Evolutionary conservation across 139 green algal species (phyloP).

Genomic region (Chlorella sp.): DNA sequence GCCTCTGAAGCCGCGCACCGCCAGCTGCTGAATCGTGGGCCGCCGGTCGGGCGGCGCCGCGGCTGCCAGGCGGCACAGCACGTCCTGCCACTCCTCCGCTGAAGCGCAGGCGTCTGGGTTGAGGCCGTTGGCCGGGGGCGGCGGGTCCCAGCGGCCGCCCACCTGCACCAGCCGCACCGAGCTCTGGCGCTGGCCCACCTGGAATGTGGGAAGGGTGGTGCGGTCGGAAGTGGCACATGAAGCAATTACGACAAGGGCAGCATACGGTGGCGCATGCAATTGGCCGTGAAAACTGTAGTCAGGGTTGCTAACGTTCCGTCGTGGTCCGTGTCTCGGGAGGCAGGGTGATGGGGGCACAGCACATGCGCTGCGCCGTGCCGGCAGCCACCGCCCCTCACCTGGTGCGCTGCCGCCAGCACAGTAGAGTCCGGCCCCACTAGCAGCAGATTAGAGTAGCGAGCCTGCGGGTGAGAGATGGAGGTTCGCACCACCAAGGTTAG

Average conservation of each 20-base stretch:
- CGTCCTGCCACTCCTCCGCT: constrained; percentile 48
- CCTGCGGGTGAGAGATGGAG: too few relatives aligned
- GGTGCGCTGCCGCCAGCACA: constrained; percentile 54
- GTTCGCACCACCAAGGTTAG: too few relatives aligned
- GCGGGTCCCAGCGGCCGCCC: constrained; percentile 67
- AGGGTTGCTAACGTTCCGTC: too few relatives aligned
- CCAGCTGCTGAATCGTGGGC: constrained; percentile 23
- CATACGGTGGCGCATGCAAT: too few relatives aligned
- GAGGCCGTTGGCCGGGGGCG: constrained; percentile 64
- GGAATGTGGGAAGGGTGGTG: not conserved
- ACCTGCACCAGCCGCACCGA: constrained; percentile 75
- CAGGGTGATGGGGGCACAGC: not conserved
- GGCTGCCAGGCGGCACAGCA: constrained; percentile 48
- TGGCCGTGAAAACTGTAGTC: too few relatives aligned
- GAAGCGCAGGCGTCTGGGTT: constrained; percentile 42
- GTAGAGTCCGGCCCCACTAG: constrained; percentile 49
- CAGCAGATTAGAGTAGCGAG: constrained; percentile 72
- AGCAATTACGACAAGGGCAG: not conserved
- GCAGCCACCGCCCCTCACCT: constrained; percentile 39
- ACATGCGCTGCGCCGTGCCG: not conserved
- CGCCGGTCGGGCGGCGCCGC: not conserved
- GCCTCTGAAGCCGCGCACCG: constrained; percentile 67
- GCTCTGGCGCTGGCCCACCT: constrained; percentile 75
- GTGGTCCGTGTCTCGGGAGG: too few relatives aligned
- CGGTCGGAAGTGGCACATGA: not conserved